Evolutionary conservation across 164 flowering plant genomes (phyloP), one percentile per base, ranked within the genome.

Genomic region (Piper betle): DNA sequence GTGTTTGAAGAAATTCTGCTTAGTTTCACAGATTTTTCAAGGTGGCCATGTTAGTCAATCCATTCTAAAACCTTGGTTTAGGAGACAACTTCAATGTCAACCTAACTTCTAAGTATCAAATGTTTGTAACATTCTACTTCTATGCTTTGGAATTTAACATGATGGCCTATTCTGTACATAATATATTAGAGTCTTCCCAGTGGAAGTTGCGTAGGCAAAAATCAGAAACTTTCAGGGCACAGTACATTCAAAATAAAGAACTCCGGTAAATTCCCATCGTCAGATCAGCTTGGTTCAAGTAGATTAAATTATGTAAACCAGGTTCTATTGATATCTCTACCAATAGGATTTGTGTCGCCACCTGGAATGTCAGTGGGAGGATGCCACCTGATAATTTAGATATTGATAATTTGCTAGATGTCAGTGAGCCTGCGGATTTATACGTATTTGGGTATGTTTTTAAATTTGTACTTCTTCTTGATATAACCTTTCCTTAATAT

Each of bases 321-420:
- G 8, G 50, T 43, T 3, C 10, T 43, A 6, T 43, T 8, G 12
- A 43, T 43, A 8, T 43, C 12, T 43, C 8, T 43, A 43, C 12
- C 48, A 52, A 25, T 50, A 93, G 99, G 72, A 61, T 93, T 71
- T 78, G 83, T 64, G 88, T 78, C 56, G 87, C 87, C 62, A 94
- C 99, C 38, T 94, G 97, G 99, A 94, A 94, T 74, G 87, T 85
- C 62, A 97, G 85, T 58, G 99, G 99, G 58, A 78, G 67, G 75
- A 46, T 80, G 65, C 99, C 99, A 61, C 84, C 91, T 17, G 87
- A 87, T 61, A 83, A 83, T 62, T 79, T 91, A 10, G 90, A 84
- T 57, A 77, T 94, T 58, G 81, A 83, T 64, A 87, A 80, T 39
- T 91, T 96, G 97, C 61, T 94, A 16, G 80, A 78, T 62, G 69